Conservation (phyloP, 495 filamentous ascomycete genomes). For the Amniculicola lignicola region DNA sequence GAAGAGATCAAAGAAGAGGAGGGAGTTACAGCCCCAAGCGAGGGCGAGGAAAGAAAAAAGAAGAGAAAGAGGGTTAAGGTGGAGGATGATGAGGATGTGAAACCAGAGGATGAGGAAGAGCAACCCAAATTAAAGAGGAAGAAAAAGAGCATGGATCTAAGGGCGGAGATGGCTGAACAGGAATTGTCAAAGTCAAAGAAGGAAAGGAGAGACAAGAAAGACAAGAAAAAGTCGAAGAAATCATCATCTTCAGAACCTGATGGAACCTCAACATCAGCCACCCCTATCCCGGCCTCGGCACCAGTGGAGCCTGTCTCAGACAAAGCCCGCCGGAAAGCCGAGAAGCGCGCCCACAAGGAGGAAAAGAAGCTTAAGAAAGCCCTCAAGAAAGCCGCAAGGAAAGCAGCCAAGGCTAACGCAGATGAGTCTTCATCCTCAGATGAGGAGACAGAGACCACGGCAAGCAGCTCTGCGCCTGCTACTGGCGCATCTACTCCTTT, state of each 20-base stretch:
- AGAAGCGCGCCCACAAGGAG: constrained; percentile 24
- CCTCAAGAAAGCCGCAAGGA: constrained; percentile 33
- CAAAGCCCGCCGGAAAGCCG: constrained; percentile 35
- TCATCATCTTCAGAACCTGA: not conserved
- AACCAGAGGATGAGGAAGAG: not conserved
- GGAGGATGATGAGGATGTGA: not conserved
- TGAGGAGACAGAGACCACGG: constrained; percentile 28
- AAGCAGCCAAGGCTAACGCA: constrained; percentile 11
- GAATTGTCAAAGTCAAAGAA: constrained; percentile 44
- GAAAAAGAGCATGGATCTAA: constrained; percentile 39
- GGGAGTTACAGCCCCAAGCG: not conserved
- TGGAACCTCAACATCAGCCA: not conserved
- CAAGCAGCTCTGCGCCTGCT: constrained; percentile 11
- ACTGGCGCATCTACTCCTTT: constrained; percentile 39
- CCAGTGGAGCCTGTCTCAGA: constrained; percentile 18
- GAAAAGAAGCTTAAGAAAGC: constrained; percentile 44
- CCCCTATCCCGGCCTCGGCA: not conserved
- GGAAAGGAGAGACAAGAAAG: constrained; percentile 50
- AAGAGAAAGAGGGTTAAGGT: constrained; percentile 31
- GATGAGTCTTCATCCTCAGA: not conserved
- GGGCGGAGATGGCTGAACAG: constrained; percentile 16
- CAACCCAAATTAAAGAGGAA: constrained; percentile 37
- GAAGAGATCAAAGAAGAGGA: constrained; percentile 17
- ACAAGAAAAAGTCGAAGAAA: constrained; percentile 23
- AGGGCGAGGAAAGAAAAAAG: constrained; percentile 18